Evolutionary conservation across 2,329 filamentous ascomycete species (phyloP).

Genomic region (Colletotrichum camelliae): DNA sequence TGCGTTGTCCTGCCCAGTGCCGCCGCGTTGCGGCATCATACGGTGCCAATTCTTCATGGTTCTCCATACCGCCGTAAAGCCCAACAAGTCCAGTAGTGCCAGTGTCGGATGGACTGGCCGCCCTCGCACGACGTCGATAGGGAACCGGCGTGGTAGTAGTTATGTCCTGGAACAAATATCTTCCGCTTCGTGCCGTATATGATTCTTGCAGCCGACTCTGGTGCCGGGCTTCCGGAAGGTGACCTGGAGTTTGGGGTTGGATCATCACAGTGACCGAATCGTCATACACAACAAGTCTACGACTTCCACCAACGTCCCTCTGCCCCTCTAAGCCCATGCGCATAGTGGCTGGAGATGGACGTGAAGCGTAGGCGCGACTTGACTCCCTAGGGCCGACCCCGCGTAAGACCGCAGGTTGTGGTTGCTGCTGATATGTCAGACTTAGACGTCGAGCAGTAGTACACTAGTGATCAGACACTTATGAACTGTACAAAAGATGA

Average conservation of each 20-base stretch:
- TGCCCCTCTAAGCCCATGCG: background rate
- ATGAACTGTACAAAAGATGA: background rate
- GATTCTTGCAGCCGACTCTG: conserved; percentile 46
- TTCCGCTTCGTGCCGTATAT: conserved; percentile 46
- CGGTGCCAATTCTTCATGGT: conserved; percentile 41
- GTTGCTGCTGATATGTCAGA: background rate
- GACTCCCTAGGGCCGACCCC: background rate
- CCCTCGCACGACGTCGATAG: conserved; percentile 24
- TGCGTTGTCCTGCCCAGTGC: background rate
- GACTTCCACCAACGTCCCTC: conserved; percentile 15
- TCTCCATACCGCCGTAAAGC: conserved; percentile 54
- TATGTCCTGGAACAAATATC: background rate
- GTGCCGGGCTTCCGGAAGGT: conserved; percentile 55
- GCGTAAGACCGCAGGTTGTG: background rate
- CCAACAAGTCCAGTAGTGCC: conserved; percentile 49
- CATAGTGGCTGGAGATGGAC: background rate
- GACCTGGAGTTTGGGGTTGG: conserved; percentile 56
- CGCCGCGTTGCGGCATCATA: background rate
- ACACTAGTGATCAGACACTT: background rate
- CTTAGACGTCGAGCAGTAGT: background rate
- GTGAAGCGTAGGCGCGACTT: background rate
- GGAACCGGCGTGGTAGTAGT: background rate
- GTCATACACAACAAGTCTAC: conserved; percentile 48
- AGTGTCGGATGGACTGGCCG: conserved; percentile 42
- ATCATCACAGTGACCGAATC: conserved; percentile 46